These are phyloP conservation scores for Cryptosporidium bovis DNA, from an alignment of 169 alveolate species.

Conservation along the genomic window DNA sequence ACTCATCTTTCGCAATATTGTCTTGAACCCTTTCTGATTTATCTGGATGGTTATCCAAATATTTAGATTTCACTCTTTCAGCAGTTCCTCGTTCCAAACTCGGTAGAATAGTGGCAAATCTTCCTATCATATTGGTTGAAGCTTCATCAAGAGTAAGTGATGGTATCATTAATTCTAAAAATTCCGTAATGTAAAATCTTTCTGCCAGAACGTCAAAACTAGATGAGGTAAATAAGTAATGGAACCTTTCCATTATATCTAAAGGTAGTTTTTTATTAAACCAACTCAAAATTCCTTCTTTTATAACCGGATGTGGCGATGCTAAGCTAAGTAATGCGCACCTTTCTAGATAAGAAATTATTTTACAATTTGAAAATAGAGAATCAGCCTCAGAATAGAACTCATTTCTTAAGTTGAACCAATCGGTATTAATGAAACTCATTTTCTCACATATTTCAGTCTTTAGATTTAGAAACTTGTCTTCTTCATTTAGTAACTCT, in stretches of 20 bases:
- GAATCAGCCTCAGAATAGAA: background rate
- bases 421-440: background rate
- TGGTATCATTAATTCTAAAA: conserved; percentile 42
- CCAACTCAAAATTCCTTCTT: conserved; percentile 29
- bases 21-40: background rate
- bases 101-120: conserved; percentile 54
- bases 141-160: background rate
- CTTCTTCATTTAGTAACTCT: conserved; percentile 19
- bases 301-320: conserved; percentile 59
- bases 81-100: conserved; percentile 18
- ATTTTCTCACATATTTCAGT: background rate
- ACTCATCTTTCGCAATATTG: background rate
- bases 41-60: background rate
- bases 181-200: conserved; percentile 59
- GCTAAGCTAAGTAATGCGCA: conserved; percentile 63
- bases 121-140: conserved; percentile 12
- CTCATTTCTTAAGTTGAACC: background rate
- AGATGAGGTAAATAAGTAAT: conserved; percentile 45
- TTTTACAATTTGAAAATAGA: background rate
- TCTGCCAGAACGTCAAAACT: conserved; percentile 70
- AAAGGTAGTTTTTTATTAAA: conserved; percentile 45
- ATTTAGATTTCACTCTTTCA: background rate
- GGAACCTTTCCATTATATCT: conserved; percentile 55
- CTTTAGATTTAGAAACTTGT: conserved; percentile 1
- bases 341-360: conserved; percentile 8